phyloP scores from a whole-genome alignment of 2,329 filamentous ascomycete species.

The Dissoconium aciculare region DNA sequence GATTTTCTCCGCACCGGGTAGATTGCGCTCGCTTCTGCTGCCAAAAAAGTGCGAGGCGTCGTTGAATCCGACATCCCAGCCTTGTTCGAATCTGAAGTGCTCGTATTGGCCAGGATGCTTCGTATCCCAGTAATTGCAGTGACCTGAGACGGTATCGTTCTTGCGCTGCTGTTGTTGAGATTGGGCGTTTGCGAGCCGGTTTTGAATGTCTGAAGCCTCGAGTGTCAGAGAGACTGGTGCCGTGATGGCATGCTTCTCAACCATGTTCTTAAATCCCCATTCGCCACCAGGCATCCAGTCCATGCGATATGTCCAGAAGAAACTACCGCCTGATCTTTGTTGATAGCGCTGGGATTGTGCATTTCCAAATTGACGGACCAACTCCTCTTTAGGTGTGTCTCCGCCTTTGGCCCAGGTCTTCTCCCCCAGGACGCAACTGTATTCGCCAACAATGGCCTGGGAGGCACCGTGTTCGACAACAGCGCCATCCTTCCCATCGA shows the following conservation, averaged over 20 bases:
- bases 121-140: slow-evolving; percentile 38
- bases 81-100: slow-evolving; percentile 40
- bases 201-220: slow-evolving; percentile 24
- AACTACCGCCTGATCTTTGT: slow-evolving; percentile 36
- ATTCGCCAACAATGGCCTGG: slow-evolving; percentile 42
- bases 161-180: slow-evolving; percentile 25
- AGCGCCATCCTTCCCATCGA: slow-evolving; percentile 34
- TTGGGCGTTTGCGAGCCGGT: slow-evolving; percentile 27
- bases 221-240: slow-evolving; percentile 28
- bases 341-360: slow-evolving; percentile 36
- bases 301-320: slow-evolving; percentile 49
- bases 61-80: slow-evolving; percentile 42
- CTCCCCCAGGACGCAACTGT: slow-evolving; percentile 41
- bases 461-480: slow-evolving; percentile 37
- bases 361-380: slow-evolving; percentile 33
- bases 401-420: slow-evolving; percentile 32
- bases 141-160: slow-evolving; percentile 27
- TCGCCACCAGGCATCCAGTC: slow-evolving; percentile 47
- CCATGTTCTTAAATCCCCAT: slow-evolving; percentile 44
- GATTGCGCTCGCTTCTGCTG: slow-evolving; percentile 23
- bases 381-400: slow-evolving; percentile 24
- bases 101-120: slow-evolving; percentile 32
- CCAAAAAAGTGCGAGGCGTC: slow-evolving; percentile 41
- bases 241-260: slow-evolving; percentile 30
- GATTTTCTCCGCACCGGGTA: slow-evolving; percentile 37